These are phyloP conservation scores for Aegilops sharonensis DNA, from an alignment of 176 grass and related monocot genomes.

Conservation along the genomic window DNA sequence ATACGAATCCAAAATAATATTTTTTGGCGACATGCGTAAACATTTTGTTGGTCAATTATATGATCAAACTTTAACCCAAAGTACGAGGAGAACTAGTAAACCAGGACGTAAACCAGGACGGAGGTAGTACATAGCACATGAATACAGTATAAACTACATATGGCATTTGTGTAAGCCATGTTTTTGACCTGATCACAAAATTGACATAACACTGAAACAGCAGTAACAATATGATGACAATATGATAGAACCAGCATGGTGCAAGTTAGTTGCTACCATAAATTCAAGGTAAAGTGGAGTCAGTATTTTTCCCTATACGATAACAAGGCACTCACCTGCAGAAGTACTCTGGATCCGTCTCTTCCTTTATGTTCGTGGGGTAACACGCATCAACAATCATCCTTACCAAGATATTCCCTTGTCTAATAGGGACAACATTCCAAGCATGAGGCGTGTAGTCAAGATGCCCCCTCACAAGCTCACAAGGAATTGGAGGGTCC, in stretches of 20 bases:
- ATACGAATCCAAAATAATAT: too few relatives aligned
- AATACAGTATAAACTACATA: neutral
- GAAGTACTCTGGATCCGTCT: constrained; percentile 92
- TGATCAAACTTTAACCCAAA: too few relatives aligned
- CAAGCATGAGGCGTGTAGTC: constrained; percentile 97
- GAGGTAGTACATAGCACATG: neutral
- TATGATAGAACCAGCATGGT: neutral
- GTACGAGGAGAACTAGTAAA: too few relatives aligned
- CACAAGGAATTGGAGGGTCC: constrained; percentile 92
- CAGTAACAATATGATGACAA: neutral
- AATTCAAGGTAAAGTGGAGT: neutral
- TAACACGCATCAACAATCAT: constrained; percentile 96
- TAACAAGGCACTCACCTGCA: constrained; percentile 58
- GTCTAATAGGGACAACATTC: constrained; percentile 88
- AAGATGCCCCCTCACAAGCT: constrained; percentile 93
- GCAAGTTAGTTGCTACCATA: constrained; percentile 1
- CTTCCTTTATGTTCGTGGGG: constrained; percentile 93
- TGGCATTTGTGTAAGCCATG: neutral
- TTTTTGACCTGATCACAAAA: neutral
- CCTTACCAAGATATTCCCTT: constrained; percentile 57
- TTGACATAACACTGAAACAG: constrained; percentile 1
- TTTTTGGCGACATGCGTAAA: too few relatives aligned
- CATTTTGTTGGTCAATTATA: too few relatives aligned
- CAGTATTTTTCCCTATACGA: neutral
- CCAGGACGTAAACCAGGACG: too few relatives aligned